Evolutionary conservation across 352 stramenopile species (phyloP).

Genomic region (Phytophthora cajani): DNA sequence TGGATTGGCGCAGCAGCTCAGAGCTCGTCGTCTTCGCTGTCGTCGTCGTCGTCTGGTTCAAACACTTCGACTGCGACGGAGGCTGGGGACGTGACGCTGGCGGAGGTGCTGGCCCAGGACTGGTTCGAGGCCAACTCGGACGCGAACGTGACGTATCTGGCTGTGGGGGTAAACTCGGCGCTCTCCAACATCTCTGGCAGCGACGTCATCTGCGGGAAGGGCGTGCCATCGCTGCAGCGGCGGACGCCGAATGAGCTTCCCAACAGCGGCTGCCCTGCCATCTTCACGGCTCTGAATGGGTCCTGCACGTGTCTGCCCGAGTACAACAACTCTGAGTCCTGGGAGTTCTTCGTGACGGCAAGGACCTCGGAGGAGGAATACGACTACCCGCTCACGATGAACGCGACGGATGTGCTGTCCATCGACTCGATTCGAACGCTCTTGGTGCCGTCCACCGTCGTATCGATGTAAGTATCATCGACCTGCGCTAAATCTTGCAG

Average conservation of each 20-base stretch:
- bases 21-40: slow-evolving; percentile 11
- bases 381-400: slow-evolving; percentile 18
- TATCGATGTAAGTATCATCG: slow-evolving; percentile 32
- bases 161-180: slow-evolving; percentile 35
- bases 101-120: slow-evolving; percentile 31
- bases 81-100: slow-evolving; percentile 14
- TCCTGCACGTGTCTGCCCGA: slow-evolving; percentile 53
- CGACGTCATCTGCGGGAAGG: slow-evolving; percentile 40
- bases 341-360: slow-evolving; percentile 42
- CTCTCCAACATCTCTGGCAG: slow-evolving; percentile 36
- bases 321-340: slow-evolving; percentile 27
- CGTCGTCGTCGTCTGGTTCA: slow-evolving; percentile 7
- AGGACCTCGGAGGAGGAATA: slow-evolving; percentile 10
- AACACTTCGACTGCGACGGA: neutral
- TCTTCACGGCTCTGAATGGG: slow-evolving; percentile 44
- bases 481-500: neutral
- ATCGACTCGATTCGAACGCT: slow-evolving; percentile 46
- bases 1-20: slow-evolving; percentile 2
- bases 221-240: slow-evolving; percentile 44
- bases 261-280: slow-evolving; percentile 46
- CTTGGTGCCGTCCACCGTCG: slow-evolving; percentile 39
- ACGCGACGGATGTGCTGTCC: slow-evolving; percentile 28
- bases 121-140: slow-evolving; percentile 45
- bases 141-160: slow-evolving; percentile 44
- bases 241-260: slow-evolving; percentile 22